Conservation (phyloP, 345 rosid species). For the Anastatica hierochuntica region DNA sequence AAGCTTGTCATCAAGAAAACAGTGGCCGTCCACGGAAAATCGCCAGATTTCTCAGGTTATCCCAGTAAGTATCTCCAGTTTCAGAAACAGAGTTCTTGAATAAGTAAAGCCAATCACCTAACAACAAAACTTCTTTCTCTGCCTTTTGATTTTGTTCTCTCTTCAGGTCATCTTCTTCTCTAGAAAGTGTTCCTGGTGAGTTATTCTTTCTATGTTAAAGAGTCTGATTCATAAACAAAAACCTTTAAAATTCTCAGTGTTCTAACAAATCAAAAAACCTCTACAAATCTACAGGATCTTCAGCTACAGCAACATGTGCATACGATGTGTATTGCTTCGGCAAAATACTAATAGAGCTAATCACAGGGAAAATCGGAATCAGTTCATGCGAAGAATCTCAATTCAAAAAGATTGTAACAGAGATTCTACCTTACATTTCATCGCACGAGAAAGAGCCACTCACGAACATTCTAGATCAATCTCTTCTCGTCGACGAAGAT, state of each 20-base stretch:
- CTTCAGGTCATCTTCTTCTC: constrained; percentile 19
- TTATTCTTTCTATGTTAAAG: too few species aligned
- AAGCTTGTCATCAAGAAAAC: constrained; percentile 53
- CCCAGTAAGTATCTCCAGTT: constrained; percentile 49
- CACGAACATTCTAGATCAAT: constrained; percentile 69
- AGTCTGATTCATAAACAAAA: neutral
- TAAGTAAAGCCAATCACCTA: neutral
- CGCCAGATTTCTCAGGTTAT: constrained; percentile 47
- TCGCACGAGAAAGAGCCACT: constrained; percentile 61
- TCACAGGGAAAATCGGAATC: constrained; percentile 85
- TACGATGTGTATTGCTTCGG: constrained; percentile 91
- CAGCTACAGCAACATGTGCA: constrained; percentile 40
- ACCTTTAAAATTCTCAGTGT: neutral
- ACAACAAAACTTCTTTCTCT: constrained; percentile 4
- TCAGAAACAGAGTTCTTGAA: neutral
- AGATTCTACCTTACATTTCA: constrained; percentile 48
- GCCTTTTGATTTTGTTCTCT: neutral
- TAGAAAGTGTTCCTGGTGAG: constrained; percentile 21
- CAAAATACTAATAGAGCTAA: constrained; percentile 70
- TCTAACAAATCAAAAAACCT: neutral
- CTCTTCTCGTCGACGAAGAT: constrained; percentile 78
- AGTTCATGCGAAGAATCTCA: constrained; percentile 51
- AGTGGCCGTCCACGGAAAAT: constrained; percentile 57
- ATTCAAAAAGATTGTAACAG: constrained; percentile 47
- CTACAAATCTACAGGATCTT: constrained; percentile 30